phyloP scores from a whole-genome alignment of 2,329 filamentous ascomycete species.

The Elsinoe perseae region DNA sequence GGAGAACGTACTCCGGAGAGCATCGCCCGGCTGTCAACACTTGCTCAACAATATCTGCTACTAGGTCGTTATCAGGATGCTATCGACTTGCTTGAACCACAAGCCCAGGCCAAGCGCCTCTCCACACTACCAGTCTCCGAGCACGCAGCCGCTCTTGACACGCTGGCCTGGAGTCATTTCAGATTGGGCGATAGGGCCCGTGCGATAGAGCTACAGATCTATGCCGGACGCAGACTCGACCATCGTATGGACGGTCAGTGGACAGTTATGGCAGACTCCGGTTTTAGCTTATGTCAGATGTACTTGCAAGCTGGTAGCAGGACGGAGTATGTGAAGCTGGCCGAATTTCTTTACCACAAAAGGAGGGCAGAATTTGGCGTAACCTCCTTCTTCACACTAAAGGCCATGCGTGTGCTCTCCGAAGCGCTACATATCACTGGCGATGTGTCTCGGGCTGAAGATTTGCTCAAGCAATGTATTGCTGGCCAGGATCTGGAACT shows the following conservation, averaged over 20 bases:
- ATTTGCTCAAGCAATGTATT: neutral
- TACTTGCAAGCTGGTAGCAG: neutral
- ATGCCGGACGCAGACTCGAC: neutral
- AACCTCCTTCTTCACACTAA: neutral
- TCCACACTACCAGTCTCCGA: neutral
- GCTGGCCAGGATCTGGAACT: neutral
- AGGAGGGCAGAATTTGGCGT: neutral
- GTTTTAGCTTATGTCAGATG: neutral
- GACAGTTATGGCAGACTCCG: neutral
- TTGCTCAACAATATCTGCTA: neutral
- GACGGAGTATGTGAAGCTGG: neutral
- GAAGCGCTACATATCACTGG: neutral
- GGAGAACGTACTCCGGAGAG: neutral
- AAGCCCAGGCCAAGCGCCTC: neutral
- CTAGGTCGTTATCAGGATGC: neutral
- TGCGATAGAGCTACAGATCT: neutral
- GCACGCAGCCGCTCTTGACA: neutral
- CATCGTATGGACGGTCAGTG: neutral
- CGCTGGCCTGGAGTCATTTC: conserved; percentile 1
- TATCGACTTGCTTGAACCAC: neutral
- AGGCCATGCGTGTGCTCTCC: neutral
- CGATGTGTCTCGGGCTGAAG: neutral
- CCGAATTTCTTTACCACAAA: neutral
- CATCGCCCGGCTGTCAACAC: neutral
- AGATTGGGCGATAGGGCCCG: neutral